Evolutionary conservation across 768 basidiomycete species (phyloP).

Genomic region (Termitomyces sp.): DNA sequence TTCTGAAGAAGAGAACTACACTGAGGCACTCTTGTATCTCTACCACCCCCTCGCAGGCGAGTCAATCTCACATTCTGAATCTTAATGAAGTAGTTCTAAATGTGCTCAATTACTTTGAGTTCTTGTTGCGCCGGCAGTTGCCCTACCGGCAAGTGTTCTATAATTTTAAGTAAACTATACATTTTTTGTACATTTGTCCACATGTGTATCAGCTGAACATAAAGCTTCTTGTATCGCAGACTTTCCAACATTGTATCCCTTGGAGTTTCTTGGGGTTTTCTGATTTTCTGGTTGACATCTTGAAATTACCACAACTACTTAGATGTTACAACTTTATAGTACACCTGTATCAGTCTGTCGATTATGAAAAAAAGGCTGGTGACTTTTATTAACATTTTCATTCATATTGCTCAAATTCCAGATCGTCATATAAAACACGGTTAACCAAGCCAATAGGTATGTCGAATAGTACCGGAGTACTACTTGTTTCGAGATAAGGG

Average conservation of each 20-base stretch:
- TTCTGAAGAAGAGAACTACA: slow-evolving; percentile 29
- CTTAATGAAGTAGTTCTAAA: background rate
- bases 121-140: slow-evolving; percentile 13
- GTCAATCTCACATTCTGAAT: background rate
- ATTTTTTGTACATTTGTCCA: background rate
- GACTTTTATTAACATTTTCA: background rate
- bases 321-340: no score
- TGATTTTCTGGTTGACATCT: no score
- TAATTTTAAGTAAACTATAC: background rate
- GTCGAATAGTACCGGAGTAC: slow-evolving; percentile 68
- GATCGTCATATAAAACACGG: slow-evolving; percentile 53
- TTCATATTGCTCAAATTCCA: background rate
- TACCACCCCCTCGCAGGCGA: slow-evolving; percentile 31
- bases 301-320: no score
- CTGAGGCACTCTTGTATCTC: slow-evolving; percentile 22
- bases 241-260: background rate
- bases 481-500: slow-evolving; percentile 49
- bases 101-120: background rate
- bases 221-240: background rate
- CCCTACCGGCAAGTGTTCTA: background rate
- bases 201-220: background rate
- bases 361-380: no score
- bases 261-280: no score
- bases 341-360: no score
- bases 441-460: slow-evolving; percentile 82